Percentiles rank a stretch among this genome's conserved stretches.
These are phyloP conservation scores for Paramecium pentaurelia DNA, from an alignment of 73 alveolate genomes.

Conservation along the genomic window DNA sequence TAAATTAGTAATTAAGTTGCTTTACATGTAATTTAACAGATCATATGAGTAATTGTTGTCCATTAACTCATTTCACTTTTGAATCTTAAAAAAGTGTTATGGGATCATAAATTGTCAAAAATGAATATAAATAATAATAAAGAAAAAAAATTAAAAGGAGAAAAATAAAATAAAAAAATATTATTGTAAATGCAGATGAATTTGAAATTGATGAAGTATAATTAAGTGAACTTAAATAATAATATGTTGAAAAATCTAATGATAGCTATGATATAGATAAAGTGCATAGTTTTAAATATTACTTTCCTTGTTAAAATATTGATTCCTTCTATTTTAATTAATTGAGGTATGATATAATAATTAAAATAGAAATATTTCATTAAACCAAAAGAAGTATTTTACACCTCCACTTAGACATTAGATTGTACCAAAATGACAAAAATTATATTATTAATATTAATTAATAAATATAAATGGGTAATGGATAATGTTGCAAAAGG, in stretches of 20 bases:
- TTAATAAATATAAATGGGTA: constrained; percentile 18
- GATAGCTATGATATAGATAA: not conserved
- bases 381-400: not conserved
- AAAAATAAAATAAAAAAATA: not conserved
- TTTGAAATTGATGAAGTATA: not conserved
- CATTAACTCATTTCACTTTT: not conserved
- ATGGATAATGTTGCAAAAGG: constrained; percentile 21
- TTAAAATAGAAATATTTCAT: not conserved
- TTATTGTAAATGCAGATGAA: not conserved
- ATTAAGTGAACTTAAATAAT: not conserved
- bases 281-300: not conserved
- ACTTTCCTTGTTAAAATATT: not conserved
- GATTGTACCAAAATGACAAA: not conserved
- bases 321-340: not conserved
- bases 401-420: not conserved
- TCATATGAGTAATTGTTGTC: not conserved
- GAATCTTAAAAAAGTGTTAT: not conserved
- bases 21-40: not conserved
- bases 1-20: not conserved
- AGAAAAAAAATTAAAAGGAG: not conserved
- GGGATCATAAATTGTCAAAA: not conserved
- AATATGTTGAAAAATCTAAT: not conserved
- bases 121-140: not conserved
- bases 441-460: not conserved
- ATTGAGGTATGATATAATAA: not conserved